These are phyloP conservation scores for Cyamopsis tetragonoloba DNA, from an alignment of 306 rosid genomes.

Conservation along the genomic window DNA sequence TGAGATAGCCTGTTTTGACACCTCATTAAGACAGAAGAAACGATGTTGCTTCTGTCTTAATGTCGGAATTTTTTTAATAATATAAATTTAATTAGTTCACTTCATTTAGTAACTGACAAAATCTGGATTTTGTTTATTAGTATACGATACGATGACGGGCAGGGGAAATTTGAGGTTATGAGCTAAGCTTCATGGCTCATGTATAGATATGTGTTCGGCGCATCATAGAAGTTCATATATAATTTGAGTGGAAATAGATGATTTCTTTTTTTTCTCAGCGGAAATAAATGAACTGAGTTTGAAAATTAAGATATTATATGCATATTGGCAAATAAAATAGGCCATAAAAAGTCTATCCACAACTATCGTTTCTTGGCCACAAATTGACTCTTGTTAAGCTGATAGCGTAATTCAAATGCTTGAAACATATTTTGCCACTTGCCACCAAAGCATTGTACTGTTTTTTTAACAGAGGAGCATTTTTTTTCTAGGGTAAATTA, in stretches of 20 bases:
- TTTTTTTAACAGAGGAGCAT: neutral
- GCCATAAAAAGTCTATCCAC: conserved; percentile 61
- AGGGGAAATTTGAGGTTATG: neutral
- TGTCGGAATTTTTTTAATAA: neutral
- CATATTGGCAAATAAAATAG: conserved; percentile 23
- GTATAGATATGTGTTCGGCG: neutral
- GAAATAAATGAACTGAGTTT: neutral
- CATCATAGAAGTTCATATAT: neutral
- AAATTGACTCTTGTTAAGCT: neutral
- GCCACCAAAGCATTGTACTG: neutral
- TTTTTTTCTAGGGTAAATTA: neutral
- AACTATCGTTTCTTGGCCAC: conserved; percentile 46
- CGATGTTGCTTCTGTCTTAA: too few species aligned
- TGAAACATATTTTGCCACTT: conserved; percentile 17
- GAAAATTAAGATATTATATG: conserved; percentile 11
- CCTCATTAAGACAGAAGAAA: too few species aligned
- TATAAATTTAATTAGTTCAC: neutral
- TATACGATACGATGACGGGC: neutral
- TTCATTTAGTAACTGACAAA: neutral
- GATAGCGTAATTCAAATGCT: conserved; percentile 10
- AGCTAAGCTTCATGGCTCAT: neutral
- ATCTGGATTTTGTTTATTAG: neutral
- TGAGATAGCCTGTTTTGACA: neutral
- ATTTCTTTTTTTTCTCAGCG: too few species aligned
- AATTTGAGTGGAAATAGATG: neutral